Evolutionary conservation across 129 eudicot species (phyloP).

Genomic region (Mikania micrantha): DNA sequence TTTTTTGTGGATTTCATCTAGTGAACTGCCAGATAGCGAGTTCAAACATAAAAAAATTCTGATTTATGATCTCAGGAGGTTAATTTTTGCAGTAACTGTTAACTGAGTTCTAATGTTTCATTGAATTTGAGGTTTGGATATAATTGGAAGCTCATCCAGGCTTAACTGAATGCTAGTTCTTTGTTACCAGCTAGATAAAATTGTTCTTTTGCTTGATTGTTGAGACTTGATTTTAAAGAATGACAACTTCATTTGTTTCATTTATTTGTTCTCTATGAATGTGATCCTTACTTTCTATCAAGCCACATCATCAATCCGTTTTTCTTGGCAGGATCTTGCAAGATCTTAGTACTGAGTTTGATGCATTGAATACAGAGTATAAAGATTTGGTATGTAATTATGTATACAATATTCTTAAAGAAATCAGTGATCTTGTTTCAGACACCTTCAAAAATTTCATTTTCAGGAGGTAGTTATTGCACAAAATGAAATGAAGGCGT

Average conservation of each 20-base stretch:
- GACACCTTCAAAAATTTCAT: slow-evolving; percentile 10
- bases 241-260: background rate
- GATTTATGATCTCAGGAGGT: background rate
- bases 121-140: slow-evolving; percentile 5
- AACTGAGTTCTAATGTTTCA: background rate
- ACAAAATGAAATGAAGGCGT: slow-evolving; percentile 44
- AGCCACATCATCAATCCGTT: background rate
- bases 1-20: background rate
- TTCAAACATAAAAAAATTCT: background rate
- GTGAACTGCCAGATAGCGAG: background rate
- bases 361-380: slow-evolving; percentile 49
- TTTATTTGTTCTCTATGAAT: background rate
- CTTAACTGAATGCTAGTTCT: background rate
- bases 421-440: background rate
- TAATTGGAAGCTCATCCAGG: slow-evolving; percentile 3
- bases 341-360: slow-evolving; percentile 75
- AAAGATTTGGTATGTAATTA: slow-evolving; percentile 83
- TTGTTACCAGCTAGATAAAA: background rate
- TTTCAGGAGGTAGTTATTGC: slow-evolving; percentile 54
- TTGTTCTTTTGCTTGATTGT: slow-evolving; percentile 1
- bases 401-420: slow-evolving; percentile 8
- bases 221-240: background rate
- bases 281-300: background rate
- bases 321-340: slow-evolving; percentile 57
- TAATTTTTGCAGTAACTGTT: background rate